Percentiles rank a stretch among this genome's conserved stretches.
phyloP scores from a whole-genome alignment of 108 stramenopile genomes.

The Cylindrotheca closterium region DNA sequence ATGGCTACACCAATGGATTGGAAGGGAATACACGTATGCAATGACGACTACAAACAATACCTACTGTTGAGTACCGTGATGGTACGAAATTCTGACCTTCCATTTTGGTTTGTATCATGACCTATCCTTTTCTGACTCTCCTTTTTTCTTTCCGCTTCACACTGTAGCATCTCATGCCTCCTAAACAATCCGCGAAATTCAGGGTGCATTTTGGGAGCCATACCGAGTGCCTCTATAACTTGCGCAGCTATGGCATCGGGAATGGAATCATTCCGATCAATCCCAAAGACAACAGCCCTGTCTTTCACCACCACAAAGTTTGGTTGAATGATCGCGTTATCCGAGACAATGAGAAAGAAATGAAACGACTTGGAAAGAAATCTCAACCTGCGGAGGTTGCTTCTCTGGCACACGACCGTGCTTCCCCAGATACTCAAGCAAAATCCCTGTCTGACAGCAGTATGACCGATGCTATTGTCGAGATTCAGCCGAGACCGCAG shows the following conservation, averaged over 20 bases:
- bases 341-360: too few species aligned
- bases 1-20: neutral
- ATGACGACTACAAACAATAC: neutral
- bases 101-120: too few species aligned
- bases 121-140: too few species aligned
- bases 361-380: too few species aligned
- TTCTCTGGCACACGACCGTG: too few species aligned
- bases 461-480: neutral
- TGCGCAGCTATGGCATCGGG: conserved; percentile 5
- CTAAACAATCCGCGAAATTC: neutral
- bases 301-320: neutral
- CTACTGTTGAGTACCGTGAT: neutral
- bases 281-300: neutral
- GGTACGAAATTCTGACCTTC: neutral
- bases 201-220: neutral
- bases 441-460: neutral
- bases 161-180: too few species aligned
- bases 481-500: neutral
- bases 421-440: neutral
- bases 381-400: too few species aligned
- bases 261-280: neutral
- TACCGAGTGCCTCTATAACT: neutral
- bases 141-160: too few species aligned
- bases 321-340: conserved; percentile 3
- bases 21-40: neutral